Conservation (phyloP, 306 rosid genomes). For the Begonia masoniana region DNA sequence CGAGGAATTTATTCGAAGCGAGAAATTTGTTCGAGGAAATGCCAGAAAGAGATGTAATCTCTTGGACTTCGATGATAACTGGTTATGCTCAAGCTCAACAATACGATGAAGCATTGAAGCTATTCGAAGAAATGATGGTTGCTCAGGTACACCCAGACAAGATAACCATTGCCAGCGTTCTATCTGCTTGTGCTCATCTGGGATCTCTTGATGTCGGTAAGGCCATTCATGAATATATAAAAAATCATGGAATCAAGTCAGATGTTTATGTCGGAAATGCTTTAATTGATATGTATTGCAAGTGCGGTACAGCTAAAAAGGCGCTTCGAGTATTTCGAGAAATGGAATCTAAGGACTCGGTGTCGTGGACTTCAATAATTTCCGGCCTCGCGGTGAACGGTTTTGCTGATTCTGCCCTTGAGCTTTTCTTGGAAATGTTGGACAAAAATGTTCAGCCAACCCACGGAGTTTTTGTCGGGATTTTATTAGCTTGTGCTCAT, state of each 20-base stretch:
- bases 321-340: slow-evolving; percentile 50
- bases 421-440: slow-evolving; percentile 51
- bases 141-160: slow-evolving; percentile 65
- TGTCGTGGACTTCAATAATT: slow-evolving; percentile 64
- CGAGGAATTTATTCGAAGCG: slow-evolving; percentile 33
- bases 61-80: slow-evolving; percentile 80
- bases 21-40: slow-evolving; percentile 39
- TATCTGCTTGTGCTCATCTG: slow-evolving; percentile 82
- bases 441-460: slow-evolving; percentile 44
- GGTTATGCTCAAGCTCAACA: slow-evolving; percentile 57
- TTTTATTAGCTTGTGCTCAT: slow-evolving; percentile 72
- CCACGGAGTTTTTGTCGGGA: slow-evolving; percentile 61
- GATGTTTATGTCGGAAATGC: slow-evolving; percentile 68
- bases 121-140: slow-evolving; percentile 74
- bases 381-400: slow-evolving; percentile 85
- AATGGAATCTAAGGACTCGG: slow-evolving; percentile 51
- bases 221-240: slow-evolving; percentile 42
- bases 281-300: slow-evolving; percentile 78
- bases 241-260: slow-evolving; percentile 35
- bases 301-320: slow-evolving; percentile 70
- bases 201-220: slow-evolving; percentile 76
- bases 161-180: slow-evolving; percentile 51
- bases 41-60: slow-evolving; percentile 60
- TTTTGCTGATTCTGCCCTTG: slow-evolving; percentile 47
- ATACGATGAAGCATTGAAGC: slow-evolving; percentile 42